Evolutionary conservation across 208 protist genomes (phyloP).

Genomic region (Angomonas deanei): DNA sequence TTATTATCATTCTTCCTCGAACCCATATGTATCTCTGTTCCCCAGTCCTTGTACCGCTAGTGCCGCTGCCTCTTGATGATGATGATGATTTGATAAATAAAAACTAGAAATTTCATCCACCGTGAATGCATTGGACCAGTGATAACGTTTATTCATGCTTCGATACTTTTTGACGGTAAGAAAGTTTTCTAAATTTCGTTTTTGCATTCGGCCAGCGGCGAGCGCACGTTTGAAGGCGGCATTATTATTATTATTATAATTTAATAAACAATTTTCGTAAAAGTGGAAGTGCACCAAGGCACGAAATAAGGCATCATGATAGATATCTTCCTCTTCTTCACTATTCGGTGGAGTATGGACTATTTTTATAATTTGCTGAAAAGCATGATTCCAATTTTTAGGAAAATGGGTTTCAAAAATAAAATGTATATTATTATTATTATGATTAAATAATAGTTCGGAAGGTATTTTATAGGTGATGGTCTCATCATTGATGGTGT

Average conservation of each 20-base stretch:
- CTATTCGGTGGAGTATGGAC: too few species aligned
- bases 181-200: conserved; percentile 42
- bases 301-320: conserved; percentile 25
- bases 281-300: conserved; percentile 55
- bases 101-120: neutral
- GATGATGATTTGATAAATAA: neutral
- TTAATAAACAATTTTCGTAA: conserved; percentile 17
- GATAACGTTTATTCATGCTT: conserved; percentile 60
- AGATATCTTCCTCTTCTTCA: neutral
- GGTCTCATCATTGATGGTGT: too few species aligned
- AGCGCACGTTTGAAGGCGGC: conserved; percentile 53
- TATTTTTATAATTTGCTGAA: too few species aligned
- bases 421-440: too few species aligned
- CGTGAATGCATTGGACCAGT: conserved; percentile 23
- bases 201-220: conserved; percentile 46
- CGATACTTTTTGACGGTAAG: conserved; percentile 60
- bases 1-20: neutral
- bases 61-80: neutral
- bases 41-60: neutral
- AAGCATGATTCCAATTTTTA: too few species aligned
- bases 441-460: too few species aligned
- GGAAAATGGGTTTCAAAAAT: too few species aligned
- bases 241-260: conserved; percentile 21
- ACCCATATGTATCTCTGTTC: conserved; percentile 5
- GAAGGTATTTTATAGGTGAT: too few species aligned